A percentile compares a stretch with the other conserved stretches of the same genome.
Conservation (phyloP, 495 filamentous ascomycete genomes). For the Aspergillus avenaceus region DNA sequence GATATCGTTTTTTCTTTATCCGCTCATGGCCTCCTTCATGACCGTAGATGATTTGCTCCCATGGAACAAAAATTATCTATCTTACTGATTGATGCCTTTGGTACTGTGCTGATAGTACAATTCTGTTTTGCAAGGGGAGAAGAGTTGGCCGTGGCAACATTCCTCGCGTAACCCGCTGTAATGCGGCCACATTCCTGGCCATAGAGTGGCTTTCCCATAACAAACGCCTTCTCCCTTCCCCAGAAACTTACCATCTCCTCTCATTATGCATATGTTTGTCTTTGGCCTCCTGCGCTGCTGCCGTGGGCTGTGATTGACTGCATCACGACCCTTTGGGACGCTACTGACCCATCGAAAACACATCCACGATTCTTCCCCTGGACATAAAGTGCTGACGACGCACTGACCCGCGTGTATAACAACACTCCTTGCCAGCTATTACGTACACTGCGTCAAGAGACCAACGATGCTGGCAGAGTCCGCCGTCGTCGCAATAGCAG, state of each 20-base stretch:
- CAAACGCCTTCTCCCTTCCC: constrained; percentile 21
- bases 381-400: not conserved
- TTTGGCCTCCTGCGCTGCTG: constrained; percentile 8
- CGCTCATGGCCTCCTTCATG: too few species aligned
- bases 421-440: too few species aligned
- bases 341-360: not conserved
- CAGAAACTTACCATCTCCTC: constrained; percentile 2
- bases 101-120: too few species aligned
- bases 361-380: not conserved
- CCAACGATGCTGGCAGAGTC: constrained; percentile 33
- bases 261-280: constrained; percentile 13
- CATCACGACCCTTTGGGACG: not conserved
- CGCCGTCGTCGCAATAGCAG: constrained; percentile 40
- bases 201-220: constrained; percentile 29
- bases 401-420: not conserved
- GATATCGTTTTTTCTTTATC: too few species aligned
- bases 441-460: not conserved
- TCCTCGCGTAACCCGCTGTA: constrained; percentile 25
- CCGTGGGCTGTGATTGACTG: constrained; percentile 5
- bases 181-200: constrained; percentile 35
- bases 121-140: constrained; percentile 2
- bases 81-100: too few species aligned
- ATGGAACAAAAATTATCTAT: too few species aligned
- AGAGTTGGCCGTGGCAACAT: constrained; percentile 20
- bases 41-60: too few species aligned